These are phyloP conservation scores for Mortierella polycephala DNA, from an alignment of 371 early-diverging fungal genomes.

Conservation along the genomic window DNA sequence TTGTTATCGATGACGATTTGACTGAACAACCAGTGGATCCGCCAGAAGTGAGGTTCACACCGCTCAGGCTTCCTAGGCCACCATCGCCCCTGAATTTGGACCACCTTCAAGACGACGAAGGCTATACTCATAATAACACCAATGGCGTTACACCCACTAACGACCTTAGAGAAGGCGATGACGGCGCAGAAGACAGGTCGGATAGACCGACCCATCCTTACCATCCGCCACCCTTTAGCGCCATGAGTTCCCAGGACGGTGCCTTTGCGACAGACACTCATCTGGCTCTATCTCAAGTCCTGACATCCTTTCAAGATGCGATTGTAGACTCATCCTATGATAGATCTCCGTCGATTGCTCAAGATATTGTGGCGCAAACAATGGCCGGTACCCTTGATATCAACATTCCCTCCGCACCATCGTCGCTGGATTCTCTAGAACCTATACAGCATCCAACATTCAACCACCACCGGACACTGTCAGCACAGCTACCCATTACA, in stretches of 20 bases:
- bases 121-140: not conserved
- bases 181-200: not conserved
- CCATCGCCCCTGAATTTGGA: not conserved
- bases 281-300: slow-evolving; percentile 19
- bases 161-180: not conserved
- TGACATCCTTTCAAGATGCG: slow-evolving; percentile 24
- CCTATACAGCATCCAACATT: not conserved
- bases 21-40: not conserved
- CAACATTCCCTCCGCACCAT: not conserved
- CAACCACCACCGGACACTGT: not conserved
- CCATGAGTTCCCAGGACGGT: not conserved
- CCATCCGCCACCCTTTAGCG: not conserved
- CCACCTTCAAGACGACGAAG: not conserved
- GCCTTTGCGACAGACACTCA: slow-evolving; percentile 9
- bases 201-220: not conserved
- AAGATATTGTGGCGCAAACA: not conserved
- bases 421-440: not conserved
- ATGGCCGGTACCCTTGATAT: not conserved
- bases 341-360: not conserved
- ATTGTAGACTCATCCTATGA: slow-evolving; percentile 1
- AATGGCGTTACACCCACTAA: too few relatives aligned
- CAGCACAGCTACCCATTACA: not conserved
- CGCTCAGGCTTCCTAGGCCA: not conserved
- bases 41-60: not conserved
- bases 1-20: slow-evolving; percentile 1